These are phyloP conservation scores for Trametes sanguinea DNA, from an alignment of 768 basidiomycete species.

Conservation along the genomic window DNA sequence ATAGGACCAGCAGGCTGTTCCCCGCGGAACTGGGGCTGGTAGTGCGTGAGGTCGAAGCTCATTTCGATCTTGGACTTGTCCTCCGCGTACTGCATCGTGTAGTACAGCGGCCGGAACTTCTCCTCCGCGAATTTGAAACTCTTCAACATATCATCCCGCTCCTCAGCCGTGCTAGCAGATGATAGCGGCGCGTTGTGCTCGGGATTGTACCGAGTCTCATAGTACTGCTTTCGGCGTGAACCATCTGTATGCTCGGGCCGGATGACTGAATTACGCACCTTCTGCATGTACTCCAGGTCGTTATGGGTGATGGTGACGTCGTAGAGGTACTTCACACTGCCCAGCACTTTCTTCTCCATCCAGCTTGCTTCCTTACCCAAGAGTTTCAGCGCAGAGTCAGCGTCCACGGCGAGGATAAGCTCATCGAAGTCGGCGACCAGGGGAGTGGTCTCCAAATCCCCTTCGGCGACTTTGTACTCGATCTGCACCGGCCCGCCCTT, in stretches of 20 bases:
- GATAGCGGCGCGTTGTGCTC: conserved; percentile 31
- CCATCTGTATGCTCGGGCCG: no score
- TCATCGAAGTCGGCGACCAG: conserved; percentile 42
- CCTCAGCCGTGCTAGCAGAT: conserved; percentile 25
- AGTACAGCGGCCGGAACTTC: conserved; percentile 48
- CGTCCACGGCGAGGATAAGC: conserved; percentile 46
- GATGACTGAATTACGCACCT: conserved; percentile 31
- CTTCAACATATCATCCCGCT: conserved; percentile 32
- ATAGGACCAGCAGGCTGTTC: conserved; percentile 31
- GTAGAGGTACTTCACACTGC: conserved; percentile 47
- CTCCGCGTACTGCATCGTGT: conserved; percentile 44
- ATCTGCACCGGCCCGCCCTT: conserved; percentile 26
- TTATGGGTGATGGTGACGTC: conserved; percentile 55
- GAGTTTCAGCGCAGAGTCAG: conserved; percentile 45
- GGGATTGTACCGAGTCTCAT: conserved; percentile 41
- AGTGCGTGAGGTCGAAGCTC: conserved; percentile 52
- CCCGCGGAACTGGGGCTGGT: conserved; percentile 46
- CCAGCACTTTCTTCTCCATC: conserved; percentile 44
- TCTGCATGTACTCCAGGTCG: conserved; percentile 48
- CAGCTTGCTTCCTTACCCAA: conserved; percentile 42
- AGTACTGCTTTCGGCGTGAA: conserved; percentile 36
- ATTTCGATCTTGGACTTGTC: conserved; percentile 52
- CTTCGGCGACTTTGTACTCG: conserved; percentile 22
- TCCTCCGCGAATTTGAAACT: conserved; percentile 40
- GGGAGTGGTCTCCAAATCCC: conserved; percentile 13